These are phyloP conservation scores for Calonectria crousiana DNA, from an alignment of 2,329 filamentous ascomycete genomes.

Conservation along the genomic window DNA sequence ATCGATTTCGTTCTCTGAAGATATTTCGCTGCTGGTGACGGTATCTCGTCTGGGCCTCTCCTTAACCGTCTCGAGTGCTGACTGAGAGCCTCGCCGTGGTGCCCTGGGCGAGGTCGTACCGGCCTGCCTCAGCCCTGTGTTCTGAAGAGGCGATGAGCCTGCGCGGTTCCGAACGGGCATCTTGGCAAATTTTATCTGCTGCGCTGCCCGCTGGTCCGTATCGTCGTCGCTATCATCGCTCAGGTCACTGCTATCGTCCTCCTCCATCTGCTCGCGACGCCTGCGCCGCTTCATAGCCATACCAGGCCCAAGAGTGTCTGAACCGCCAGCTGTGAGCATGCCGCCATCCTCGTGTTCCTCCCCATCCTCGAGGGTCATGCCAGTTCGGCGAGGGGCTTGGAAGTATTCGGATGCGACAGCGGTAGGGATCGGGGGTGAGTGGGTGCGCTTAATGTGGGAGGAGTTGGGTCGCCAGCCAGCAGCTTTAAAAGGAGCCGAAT, in stretches of 20 bases:
- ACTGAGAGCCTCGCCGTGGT: conserved; percentile 76
- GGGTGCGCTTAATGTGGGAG: conserved; percentile 82
- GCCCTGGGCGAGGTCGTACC: conserved; percentile 61
- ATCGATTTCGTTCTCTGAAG: conserved; percentile 84
- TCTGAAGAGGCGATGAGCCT: conserved; percentile 87
- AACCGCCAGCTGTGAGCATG: conserved; percentile 76
- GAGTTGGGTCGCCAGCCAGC: conserved; percentile 84
- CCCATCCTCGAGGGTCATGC: conserved; percentile 76
- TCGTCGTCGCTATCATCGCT: conserved; percentile 89
- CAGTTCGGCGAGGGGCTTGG: conserved; percentile 74
- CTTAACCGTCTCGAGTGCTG: conserved; percentile 76
- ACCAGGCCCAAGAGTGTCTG: conserved; percentile 76
- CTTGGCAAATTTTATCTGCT: conserved; percentile 96
- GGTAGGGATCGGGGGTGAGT: conserved; percentile 88
- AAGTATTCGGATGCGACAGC: conserved; percentile 88
- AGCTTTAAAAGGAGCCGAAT: conserved; percentile 84
- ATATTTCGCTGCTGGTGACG: conserved; percentile 85
- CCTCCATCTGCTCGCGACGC: conserved; percentile 80
- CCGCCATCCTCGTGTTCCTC: conserved; percentile 81
- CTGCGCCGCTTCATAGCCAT: conserved; percentile 75
- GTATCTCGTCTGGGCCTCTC: conserved; percentile 79
- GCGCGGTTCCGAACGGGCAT: conserved; percentile 90
- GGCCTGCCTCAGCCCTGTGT: conserved; percentile 70
- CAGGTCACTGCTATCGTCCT: conserved; percentile 87
- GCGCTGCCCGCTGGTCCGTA: conserved; percentile 78